Percentiles rank a stretch among this genome's conserved stretches.
phyloP scores from a whole-genome alignment of 2,329 filamentous ascomycete species.

The Hypoxylon sp. region DNA sequence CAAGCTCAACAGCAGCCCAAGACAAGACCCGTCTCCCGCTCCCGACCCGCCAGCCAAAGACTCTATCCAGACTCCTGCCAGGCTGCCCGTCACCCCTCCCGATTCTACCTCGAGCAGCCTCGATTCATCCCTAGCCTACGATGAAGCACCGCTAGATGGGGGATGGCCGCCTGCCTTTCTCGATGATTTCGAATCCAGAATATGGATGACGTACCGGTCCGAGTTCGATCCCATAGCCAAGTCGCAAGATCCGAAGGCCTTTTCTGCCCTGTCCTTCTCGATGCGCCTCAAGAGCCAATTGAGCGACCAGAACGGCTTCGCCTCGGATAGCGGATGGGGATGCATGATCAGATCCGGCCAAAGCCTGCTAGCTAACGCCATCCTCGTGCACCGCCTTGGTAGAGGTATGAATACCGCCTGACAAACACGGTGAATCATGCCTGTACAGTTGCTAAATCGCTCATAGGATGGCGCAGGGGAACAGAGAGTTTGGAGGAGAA shows the following conservation, averaged over 20 bases:
- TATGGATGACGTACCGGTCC: constrained; percentile 97
- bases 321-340: constrained; percentile 94
- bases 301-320: constrained; percentile 81
- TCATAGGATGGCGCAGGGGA: constrained; percentile 76
- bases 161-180: constrained; percentile 88
- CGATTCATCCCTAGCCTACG: constrained; percentile 60
- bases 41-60: constrained; percentile 28
- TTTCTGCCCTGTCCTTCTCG: constrained; percentile 77
- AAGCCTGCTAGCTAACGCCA: constrained; percentile 86
- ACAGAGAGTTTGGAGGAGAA: constrained; percentile 67
- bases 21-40: constrained; percentile 27
- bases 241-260: constrained; percentile 76
- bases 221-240: constrained; percentile 84
- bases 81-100: constrained; percentile 55
- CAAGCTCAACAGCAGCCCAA: constrained; percentile 48
- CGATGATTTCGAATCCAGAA: constrained; percentile 88
- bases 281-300: constrained; percentile 85
- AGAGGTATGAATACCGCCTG: constrained; percentile 68
- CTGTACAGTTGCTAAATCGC: constrained; percentile 28
- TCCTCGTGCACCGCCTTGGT: constrained; percentile 76
- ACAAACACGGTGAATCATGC: background rate
- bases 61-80: constrained; percentile 33
- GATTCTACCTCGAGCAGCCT: constrained; percentile 61
- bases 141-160: constrained; percentile 54
- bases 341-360: constrained; percentile 99